phyloP scores from a whole-genome alignment of 768 basidiomycete genomes.

The Clitopilus passeckerianus region DNA sequence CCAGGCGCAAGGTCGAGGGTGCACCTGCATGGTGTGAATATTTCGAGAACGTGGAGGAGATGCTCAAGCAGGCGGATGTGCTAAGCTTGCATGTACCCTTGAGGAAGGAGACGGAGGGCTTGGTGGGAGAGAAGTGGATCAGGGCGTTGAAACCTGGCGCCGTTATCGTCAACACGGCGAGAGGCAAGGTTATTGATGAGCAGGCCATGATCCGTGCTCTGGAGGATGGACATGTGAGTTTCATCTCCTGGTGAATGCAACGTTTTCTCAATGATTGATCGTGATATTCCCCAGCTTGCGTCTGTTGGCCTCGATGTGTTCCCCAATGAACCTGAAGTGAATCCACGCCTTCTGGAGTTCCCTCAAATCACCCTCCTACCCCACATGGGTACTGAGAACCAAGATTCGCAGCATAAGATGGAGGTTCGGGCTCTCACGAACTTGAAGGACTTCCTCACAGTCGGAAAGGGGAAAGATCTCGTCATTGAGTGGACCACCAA shows the following conservation, averaged over 20 bases:
- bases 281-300: slow-evolving; percentile 44
- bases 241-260: background rate
- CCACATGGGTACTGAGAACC: slow-evolving; percentile 88
- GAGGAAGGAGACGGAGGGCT: slow-evolving; percentile 62
- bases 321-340: slow-evolving; percentile 79
- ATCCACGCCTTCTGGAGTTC: slow-evolving; percentile 75
- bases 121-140: slow-evolving; percentile 75
- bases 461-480: slow-evolving; percentile 61
- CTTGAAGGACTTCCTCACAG: slow-evolving; percentile 61
- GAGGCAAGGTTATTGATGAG: slow-evolving; percentile 91
- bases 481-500: slow-evolving; percentile 47
- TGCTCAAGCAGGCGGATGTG: slow-evolving; percentile 73
- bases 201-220: slow-evolving; percentile 81
- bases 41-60: slow-evolving; percentile 52
- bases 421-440: slow-evolving; percentile 82
- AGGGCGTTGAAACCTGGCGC: slow-evolving; percentile 71
- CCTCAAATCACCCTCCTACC: slow-evolving; percentile 83
- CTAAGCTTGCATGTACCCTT: slow-evolving; percentile 85
- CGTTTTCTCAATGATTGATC: slow-evolving; percentile 1
- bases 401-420: slow-evolving; percentile 78
- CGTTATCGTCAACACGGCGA: slow-evolving; percentile 81
- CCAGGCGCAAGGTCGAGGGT: slow-evolving; percentile 47
- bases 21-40: slow-evolving; percentile 78
- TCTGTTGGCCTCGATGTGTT: slow-evolving; percentile 85
- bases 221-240: slow-evolving; percentile 80